Evolutionary conservation across 2,329 filamentous ascomycete species (phyloP).

Genomic region (Chalaropsis thielavioides): DNA sequence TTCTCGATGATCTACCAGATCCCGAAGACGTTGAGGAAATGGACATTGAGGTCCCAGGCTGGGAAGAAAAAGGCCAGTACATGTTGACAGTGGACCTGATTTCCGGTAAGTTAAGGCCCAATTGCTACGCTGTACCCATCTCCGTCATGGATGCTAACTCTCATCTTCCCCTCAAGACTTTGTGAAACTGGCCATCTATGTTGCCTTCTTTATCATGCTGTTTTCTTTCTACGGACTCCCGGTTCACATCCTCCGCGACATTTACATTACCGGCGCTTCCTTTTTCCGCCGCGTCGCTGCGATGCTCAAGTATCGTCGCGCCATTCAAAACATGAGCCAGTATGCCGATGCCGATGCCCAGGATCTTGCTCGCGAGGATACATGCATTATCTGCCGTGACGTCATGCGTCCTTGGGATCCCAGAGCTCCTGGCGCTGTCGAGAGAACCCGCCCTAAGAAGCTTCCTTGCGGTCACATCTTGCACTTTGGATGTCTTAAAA

Average conservation of each 20-base stretch:
- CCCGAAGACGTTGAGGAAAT: constrained; percentile 78
- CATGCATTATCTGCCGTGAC: constrained; percentile 94
- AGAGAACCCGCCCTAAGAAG: constrained; percentile 82
- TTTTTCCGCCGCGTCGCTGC: constrained; percentile 83
- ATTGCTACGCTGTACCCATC: background rate
- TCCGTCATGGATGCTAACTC: background rate
- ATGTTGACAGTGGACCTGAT: constrained; percentile 75
- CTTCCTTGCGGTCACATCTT: constrained; percentile 91
- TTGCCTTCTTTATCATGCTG: constrained; percentile 84
- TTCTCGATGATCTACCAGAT: constrained; percentile 32
- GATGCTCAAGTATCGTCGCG: constrained; percentile 77
- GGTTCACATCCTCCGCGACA: constrained; percentile 89
- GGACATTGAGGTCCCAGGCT: constrained; percentile 87
- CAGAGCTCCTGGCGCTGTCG: constrained; percentile 50
- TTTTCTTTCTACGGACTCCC: constrained; percentile 89
- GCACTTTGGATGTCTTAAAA: constrained; percentile 86
- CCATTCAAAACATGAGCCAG: constrained; percentile 84
- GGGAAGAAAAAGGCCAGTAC: constrained; percentile 92
- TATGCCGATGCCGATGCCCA: constrained; percentile 84
- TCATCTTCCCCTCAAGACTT: constrained; percentile 45
- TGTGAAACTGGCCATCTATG: constrained; percentile 76
- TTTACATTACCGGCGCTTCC: constrained; percentile 85
- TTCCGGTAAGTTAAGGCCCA: constrained; percentile 42
- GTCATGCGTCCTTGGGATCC: constrained; percentile 75
- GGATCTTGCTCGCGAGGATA: constrained; percentile 73